These are phyloP conservation scores for Nelumbo lutea DNA, from an alignment of 164 flowering plant genomes.

Conservation along the genomic window DNA sequence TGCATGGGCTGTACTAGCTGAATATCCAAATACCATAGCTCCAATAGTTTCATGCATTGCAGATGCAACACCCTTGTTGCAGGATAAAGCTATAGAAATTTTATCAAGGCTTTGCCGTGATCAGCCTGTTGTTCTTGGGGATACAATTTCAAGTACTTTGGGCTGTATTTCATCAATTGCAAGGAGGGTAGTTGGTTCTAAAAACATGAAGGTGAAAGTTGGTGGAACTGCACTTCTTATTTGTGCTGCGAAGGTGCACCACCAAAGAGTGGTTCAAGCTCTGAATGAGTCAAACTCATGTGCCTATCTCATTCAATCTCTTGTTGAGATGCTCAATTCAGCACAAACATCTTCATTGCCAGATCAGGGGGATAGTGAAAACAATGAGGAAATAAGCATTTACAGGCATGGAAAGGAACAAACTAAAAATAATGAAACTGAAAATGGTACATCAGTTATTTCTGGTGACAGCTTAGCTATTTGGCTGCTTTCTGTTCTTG, in stretches of 20 bases:
- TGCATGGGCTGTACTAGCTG: conserved; percentile 85
- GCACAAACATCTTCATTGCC: conserved; percentile 21
- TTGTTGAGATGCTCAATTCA: conserved; percentile 60
- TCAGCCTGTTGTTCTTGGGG: conserved; percentile 65
- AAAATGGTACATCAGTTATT: conserved; percentile 42
- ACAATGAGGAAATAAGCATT: conserved; percentile 47
- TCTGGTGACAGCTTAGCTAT: conserved; percentile 57
- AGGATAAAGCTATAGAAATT: conserved; percentile 88
- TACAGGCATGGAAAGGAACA: conserved; percentile 44
- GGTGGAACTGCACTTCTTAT: conserved; percentile 91
- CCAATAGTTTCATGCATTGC: conserved; percentile 80
- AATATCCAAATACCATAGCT: conserved; percentile 56
- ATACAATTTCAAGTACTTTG: conserved; percentile 43
- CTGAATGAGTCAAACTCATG: conserved; percentile 52
- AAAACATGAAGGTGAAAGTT: conserved; percentile 51
- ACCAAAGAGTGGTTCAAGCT: conserved; percentile 61
- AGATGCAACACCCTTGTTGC: conserved; percentile 59
- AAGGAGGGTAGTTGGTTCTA: conserved; percentile 61
- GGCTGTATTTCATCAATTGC: conserved; percentile 72
- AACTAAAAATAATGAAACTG: conserved; percentile 28
- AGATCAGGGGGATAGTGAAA: conserved; percentile 25
- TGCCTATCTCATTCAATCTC: conserved; percentile 65
- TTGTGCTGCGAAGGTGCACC: conserved; percentile 83
- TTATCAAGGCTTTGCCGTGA: conserved; percentile 70
- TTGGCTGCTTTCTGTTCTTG: conserved; percentile 81